Base-by-base conservation (phyloP, 495 filamentous ascomycete species). In the Neurospora discreta region DNA sequence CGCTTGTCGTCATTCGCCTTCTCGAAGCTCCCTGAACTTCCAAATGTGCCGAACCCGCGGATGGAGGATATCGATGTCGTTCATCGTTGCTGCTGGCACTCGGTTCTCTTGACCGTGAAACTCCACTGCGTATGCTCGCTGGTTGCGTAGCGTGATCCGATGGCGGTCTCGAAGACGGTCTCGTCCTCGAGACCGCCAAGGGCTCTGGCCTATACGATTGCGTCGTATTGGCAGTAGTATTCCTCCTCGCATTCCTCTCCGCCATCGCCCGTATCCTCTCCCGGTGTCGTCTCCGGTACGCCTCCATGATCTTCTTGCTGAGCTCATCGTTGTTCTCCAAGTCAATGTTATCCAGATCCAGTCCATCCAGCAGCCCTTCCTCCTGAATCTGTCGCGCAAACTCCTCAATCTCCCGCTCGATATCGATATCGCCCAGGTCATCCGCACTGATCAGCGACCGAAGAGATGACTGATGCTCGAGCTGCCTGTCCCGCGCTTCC, bases 321-420 rank as follows among this genome's bases (percentile, higher is more conserved):
- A 97, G 87, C 78, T 95, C 92, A 74, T 97, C 92, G 75, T 97
- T 93, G 72, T 90, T 91, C 67, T 81, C 81, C 4, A 91, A 84
- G 73, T 92, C 91, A 36, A 97, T 86, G 74, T 92, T 92, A 76
- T 93, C 88, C 69, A 96, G 81, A 76, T 97, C 92, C 69, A 97
- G 87, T 39, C 93, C 93, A 74, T 97, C 92, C 69, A 97, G 78
- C 68, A 97, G 79, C 0, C 94, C 94, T 74, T 97, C 93, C 75
- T 95, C 92, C 73, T 93, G 87, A 68, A 97, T 97, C 80, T 95
- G 92, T 44, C 91, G 85, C 73, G 95, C 83, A 73, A 97, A 97
- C 78, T 95, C 93, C 76, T 95, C 93, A 71, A 86, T 84, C 74
- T 86, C 84, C 44, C 79, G 74, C 78, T 96, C 90, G 77, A 95